Base-by-base conservation (phyloP, 164 flowering plant genomes). In the Kingdonia uniflora region DNA sequence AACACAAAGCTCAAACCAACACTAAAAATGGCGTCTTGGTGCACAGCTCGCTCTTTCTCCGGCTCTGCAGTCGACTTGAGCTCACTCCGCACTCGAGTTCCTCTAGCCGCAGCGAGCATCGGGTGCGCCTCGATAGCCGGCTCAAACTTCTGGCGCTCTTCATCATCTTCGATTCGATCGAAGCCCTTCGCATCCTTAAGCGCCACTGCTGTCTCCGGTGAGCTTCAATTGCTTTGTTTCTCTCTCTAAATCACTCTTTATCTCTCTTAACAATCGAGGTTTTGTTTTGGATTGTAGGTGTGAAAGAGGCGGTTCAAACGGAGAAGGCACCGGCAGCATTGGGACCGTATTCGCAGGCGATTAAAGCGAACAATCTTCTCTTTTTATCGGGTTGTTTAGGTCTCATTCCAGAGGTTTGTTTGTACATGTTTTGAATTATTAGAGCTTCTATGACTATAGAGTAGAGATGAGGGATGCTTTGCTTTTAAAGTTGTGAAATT, bases 261-360 rank as follows among this genome's bases (percentile, higher is more conserved):
- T n/a, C n/a, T n/a, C n/a, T n/a, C n/a, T n/a, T n/a, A n/a, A n/a
- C n/a, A n/a, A n/a, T n/a, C n/a, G n/a, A n/a, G n/a, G n/a, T n/a
- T n/a, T n/a, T 50, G 29, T 21, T 16, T 54, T 8, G 2, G 49
- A n/a, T 65, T 20, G 54, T 56, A 85, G 98, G 75, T 60, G 21
- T 65, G 19, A 85, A 87, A 71, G 95, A 84, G 58, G 91, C 76
- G 57, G 81, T 92, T 57, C 66, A 68, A 48, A 92, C 98, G 19
- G 95, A 88, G 0, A 92, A 84, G 65, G 98, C 98, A 50, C 98
- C 98, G 1, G 95, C 94, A 3, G 98, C 98, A 16, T 62, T 92
- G 67, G 98, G 96, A 42, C 96, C 98, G 5, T 88, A 88, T 75
- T 88, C 95, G 48, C 98, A 92, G 63, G 98, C 96, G 14, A 86